Conservation (phyloP, 1,284 basidiomycete genomes). For the Cystobasidium slooffiae region DNA sequence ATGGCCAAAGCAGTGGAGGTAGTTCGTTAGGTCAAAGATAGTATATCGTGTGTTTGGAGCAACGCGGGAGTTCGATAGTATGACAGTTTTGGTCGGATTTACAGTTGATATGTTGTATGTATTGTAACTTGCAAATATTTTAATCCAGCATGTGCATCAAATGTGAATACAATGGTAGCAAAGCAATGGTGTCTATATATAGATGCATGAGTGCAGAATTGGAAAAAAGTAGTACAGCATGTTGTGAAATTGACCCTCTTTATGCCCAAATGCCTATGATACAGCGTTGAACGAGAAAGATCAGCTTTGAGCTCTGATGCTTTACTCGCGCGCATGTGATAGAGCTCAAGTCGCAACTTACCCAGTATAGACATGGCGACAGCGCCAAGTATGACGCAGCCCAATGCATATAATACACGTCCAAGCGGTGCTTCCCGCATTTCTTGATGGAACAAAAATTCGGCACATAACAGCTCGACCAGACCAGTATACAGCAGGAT, state of each 20-base stretch:
- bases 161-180: not conserved
- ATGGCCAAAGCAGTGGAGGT: no score
- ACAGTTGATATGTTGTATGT: no score
- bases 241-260: not conserved
- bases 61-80: no score
- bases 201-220: not conserved
- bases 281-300: no score
- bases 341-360: slow-evolving; percentile 41
- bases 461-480: slow-evolving; percentile 81
- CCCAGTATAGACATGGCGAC: slow-evolving; percentile 60
- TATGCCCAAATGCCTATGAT: slow-evolving; percentile 37
- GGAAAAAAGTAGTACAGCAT: not conserved
- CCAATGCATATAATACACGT: slow-evolving; percentile 52
- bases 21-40: no score
- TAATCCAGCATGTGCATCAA: no score
- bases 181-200: not conserved
- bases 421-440: slow-evolving; percentile 55
- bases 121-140: no score
- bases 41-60: no score
- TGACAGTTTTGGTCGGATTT: no score
- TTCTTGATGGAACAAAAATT: slow-evolving; percentile 67
- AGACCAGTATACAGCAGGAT: slow-evolving; percentile 89
- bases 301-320: no score
- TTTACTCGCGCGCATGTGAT: no score
- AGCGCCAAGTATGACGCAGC: slow-evolving; percentile 57